Percentiles rank a stretch among this genome's conserved stretches.
phyloP scores from a whole-genome alignment of 441 rosid species.

The Melastoma candidum region DNA sequence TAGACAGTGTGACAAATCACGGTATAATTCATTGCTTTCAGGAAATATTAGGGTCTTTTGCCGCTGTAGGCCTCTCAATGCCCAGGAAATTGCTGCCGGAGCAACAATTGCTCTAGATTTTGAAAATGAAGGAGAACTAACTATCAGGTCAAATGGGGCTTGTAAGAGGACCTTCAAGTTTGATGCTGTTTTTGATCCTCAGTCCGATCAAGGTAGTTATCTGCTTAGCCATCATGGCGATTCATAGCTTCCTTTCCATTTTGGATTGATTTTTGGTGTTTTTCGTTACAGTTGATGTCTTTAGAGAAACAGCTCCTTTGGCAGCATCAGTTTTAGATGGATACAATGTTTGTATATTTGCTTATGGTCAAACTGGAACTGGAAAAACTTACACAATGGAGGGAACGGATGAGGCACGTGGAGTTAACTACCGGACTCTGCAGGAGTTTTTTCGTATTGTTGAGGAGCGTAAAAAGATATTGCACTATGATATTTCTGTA shows the following conservation, averaged over 20 bases:
- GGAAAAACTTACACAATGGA: conserved; percentile 96
- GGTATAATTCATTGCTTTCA: conserved; percentile 24
- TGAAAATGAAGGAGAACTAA: conserved; percentile 79
- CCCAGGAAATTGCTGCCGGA: conserved; percentile 53
- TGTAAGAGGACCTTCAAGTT: conserved; percentile 70
- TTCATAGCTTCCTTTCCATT: not conserved
- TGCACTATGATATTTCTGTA: conserved; percentile 65
- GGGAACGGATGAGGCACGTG: conserved; percentile 76
- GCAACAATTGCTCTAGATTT: conserved; percentile 56
- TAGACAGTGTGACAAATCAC: not conserved
- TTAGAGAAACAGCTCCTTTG: conserved; percentile 79
- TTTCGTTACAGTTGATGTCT: conserved; percentile 55
- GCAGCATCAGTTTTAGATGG: conserved; percentile 92
- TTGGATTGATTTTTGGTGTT: conserved; percentile 9
- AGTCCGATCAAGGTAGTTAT: conserved; percentile 67
- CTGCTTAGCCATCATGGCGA: not conserved
- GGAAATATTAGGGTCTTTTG: conserved; percentile 97
- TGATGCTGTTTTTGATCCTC: conserved; percentile 84
- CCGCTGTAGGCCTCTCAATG: conserved; percentile 79
- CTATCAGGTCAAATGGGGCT: conserved; percentile 62
- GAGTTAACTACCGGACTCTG: conserved; percentile 83
- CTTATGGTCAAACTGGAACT: conserved; percentile 95
- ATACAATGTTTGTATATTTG: conserved; percentile 86
- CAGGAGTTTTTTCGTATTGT: conserved; percentile 61
- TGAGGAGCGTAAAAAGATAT: conserved; percentile 48